Evolutionary conservation across 1,284 basidiomycete genomes (phyloP).

Genomic region (Rhizoctonia solani): DNA sequence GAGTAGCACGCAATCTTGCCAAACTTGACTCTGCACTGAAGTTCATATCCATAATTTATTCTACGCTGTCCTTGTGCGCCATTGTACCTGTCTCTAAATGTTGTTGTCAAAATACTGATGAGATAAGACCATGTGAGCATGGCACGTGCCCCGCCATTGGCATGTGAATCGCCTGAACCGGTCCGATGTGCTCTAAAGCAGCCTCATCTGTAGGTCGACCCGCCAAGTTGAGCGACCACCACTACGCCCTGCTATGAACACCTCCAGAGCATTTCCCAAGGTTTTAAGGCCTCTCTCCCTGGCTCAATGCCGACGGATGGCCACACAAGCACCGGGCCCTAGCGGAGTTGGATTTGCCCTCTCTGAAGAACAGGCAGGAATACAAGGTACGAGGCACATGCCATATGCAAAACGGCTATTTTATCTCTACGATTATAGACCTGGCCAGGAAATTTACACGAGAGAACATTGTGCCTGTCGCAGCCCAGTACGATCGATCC

Average conservation of each 20-base stretch:
- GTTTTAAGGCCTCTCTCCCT: not conserved
- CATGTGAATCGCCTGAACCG: constrained; percentile 7
- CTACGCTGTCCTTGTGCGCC: not conserved
- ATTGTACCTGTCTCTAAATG: not conserved
- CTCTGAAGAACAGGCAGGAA: constrained; percentile 47
- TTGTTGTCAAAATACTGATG: not conserved
- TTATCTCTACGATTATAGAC: constrained; percentile 43
- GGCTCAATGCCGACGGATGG: not conserved
- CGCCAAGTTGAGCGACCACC: not conserved
- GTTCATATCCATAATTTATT: constrained; percentile 8
- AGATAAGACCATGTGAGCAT: not conserved
- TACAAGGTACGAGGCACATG: constrained; percentile 42
- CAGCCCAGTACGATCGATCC: constrained; percentile 51
- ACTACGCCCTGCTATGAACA: constrained; percentile 13
- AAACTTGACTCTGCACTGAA: too few relatives aligned
- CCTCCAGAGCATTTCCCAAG: not conserved
- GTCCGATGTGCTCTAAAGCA: not conserved
- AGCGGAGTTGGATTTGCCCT: constrained; percentile 41
- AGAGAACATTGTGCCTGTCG: constrained; percentile 54
- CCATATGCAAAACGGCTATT: not conserved
- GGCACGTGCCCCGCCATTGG: constrained; percentile 10
- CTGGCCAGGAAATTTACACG: constrained; percentile 52
- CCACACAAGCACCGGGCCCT: not conserved
- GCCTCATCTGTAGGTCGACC: too few relatives aligned
- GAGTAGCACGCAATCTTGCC: not conserved